These are phyloP conservation scores for Malassezia vespertilionis DNA, from an alignment of 1,284 basidiomycete species.

Conservation along the genomic window DNA sequence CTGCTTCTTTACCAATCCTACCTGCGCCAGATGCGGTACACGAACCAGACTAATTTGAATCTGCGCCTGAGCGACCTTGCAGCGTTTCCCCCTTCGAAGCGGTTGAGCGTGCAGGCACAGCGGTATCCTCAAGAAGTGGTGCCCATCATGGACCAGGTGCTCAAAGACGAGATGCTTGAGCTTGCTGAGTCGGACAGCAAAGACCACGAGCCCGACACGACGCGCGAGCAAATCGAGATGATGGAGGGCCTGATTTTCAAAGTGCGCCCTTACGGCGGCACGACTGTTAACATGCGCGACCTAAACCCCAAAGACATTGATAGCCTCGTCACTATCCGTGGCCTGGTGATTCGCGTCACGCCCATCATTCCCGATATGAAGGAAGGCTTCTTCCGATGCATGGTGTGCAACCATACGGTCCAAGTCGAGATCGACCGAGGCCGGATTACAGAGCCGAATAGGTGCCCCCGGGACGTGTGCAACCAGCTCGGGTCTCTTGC, in stretches of 20 bases:
- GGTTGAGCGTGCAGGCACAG: conserved; percentile 56
- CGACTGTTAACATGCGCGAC: conserved; percentile 51
- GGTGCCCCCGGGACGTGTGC: conserved; percentile 87
- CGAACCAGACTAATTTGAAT: conserved; percentile 76
- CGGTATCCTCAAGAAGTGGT: conserved; percentile 95
- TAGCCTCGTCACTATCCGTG: conserved; percentile 82
- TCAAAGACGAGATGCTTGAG: conserved; percentile 59
- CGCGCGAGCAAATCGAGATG: conserved; percentile 49
- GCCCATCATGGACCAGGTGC: conserved; percentile 88
- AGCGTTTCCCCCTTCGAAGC: conserved; percentile 72
- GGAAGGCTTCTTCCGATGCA: conserved; percentile 89
- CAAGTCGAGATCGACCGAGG: conserved; percentile 92
- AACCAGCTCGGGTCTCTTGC: conserved; percentile 76
- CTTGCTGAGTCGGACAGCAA: conserved; percentile 56
- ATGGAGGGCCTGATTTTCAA: conserved; percentile 62
- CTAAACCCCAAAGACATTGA: conserved; percentile 45
- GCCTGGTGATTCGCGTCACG: conserved; percentile 90
- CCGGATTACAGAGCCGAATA: conserved; percentile 79
- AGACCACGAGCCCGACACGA: conserved; percentile 61
- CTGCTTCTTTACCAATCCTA: conserved; percentile 65
- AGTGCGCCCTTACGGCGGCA: conserved; percentile 76
- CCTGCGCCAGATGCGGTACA: conserved; percentile 73
- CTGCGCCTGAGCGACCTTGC: conserved; percentile 79
- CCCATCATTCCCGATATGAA: conserved; percentile 99
- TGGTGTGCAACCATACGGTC: conserved; percentile 87